These are phyloP conservation scores for Eucalyptus erythrocorys DNA, from an alignment of 345 rosid species.

Conservation along the genomic window DNA sequence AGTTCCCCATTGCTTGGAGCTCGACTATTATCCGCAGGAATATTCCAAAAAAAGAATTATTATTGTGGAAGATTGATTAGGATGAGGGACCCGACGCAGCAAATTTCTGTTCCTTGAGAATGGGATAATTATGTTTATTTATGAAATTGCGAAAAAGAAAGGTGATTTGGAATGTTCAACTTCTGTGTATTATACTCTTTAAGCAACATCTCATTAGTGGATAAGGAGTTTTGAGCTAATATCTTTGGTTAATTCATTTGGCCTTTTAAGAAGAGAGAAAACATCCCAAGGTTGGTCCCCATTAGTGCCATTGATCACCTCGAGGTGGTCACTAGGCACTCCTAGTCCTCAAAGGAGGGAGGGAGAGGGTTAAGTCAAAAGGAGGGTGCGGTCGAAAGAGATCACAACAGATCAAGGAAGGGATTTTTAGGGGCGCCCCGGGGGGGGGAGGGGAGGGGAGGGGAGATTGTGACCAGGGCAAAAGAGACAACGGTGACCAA, in stretches of 20 bases:
- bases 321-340: rapidly evolving
- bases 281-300: neutral
- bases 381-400: neutral
- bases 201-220: neutral
- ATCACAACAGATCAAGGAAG: neutral
- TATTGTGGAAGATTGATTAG: neutral
- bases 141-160: neutral
- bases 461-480: rapidly evolving
- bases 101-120: neutral
- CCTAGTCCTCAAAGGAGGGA: neutral
- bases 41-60: neutral
- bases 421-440: too few relatives aligned
- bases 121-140: neutral
- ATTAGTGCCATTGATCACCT: neutral
- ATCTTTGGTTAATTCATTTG: neutral
- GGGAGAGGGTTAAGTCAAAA: neutral
- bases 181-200: neutral
- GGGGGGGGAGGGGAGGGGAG: too few relatives aligned
- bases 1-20: too few relatives aligned
- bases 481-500: neutral
- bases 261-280: neutral
- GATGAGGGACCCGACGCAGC: neutral
- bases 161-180: neutral
- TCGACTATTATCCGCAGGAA: neutral
- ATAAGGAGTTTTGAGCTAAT: neutral